Conservation (phyloP, 768 basidiomycete species). For the Boletales sp. region DNA sequence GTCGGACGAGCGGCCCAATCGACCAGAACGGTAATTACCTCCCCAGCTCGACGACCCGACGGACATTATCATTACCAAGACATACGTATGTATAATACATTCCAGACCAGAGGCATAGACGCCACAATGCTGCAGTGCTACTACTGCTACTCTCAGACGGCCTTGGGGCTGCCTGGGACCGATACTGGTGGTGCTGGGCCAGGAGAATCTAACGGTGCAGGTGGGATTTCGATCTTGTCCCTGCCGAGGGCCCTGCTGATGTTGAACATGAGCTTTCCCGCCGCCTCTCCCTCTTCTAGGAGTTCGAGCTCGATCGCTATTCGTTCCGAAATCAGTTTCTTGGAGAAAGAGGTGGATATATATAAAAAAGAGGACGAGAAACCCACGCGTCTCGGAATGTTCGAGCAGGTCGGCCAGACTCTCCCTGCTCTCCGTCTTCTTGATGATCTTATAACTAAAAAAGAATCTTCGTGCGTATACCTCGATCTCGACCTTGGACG, state of each 20-base stretch:
- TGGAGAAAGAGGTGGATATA: background rate
- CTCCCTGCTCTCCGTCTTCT: constrained; percentile 33
- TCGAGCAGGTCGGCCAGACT: constrained; percentile 31
- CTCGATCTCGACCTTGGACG: constrained; percentile 32
- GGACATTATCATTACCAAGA: constrained; percentile 11
- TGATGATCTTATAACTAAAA: constrained; percentile 31
- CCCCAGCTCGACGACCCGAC: background rate
- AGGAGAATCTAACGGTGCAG: background rate
- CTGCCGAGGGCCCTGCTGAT: constrained; percentile 18
- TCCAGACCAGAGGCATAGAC: constrained; percentile 1
- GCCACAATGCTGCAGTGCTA: background rate
- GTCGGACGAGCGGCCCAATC: too few relatives aligned
- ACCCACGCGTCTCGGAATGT: constrained; percentile 28
- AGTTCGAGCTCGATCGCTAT: constrained; percentile 30
- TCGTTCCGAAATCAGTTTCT: background rate
- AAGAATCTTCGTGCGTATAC: constrained; percentile 31
- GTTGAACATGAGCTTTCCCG: constrained; percentile 26
- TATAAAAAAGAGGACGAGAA: background rate
- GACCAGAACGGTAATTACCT: background rate
- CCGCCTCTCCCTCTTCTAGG: constrained; percentile 29
- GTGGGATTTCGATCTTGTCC: constrained; percentile 1
- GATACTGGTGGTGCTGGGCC: constrained; percentile 1
- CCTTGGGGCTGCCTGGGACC: constrained; percentile 1
- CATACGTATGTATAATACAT: background rate
- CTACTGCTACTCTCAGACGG: background rate